A percentile compares a stretch with the other conserved stretches of the same genome.
Evolutionary conservation across 805 yeast genomes (phyloP).

Genomic region (Aciculoconidium aculeatum): DNA sequence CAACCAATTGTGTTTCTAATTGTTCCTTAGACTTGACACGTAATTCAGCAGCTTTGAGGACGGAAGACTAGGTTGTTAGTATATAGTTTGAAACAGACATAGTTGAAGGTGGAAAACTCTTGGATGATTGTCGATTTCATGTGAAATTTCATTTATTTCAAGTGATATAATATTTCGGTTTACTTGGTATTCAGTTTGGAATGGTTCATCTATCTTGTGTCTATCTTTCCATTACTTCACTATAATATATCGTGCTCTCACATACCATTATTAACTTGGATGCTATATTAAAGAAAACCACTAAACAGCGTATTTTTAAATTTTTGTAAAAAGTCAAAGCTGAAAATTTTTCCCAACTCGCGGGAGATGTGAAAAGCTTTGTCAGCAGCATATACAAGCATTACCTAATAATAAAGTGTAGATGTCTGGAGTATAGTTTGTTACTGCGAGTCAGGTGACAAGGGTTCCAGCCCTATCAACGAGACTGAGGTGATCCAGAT

Average conservation of each 20-base stretch:
- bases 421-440: too few relatives aligned
- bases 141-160: background rate
- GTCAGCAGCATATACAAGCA: too few relatives aligned
- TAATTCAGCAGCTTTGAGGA: conserved; percentile 92
- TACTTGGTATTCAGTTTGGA: conserved; percentile 1
- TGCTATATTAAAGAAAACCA: conserved; percentile 6
- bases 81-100: conserved; percentile 2
- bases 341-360: too few relatives aligned
- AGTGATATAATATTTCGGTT: background rate
- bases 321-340: conserved; percentile 3
- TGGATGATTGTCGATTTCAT: background rate
- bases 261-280: conserved; percentile 8
- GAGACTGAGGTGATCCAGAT: too few relatives aligned
- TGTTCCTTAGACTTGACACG: conserved; percentile 96
- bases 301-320: too few relatives aligned
- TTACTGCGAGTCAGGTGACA: too few relatives aligned
- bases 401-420: too few relatives aligned
- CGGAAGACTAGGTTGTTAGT: conserved; percentile 53
- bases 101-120: background rate
- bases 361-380: too few relatives aligned
- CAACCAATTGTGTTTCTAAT: conserved; percentile 89
- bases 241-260: too few relatives aligned
- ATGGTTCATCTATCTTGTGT: background rate
- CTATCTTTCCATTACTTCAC: too few relatives aligned
- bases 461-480: too few relatives aligned